A percentile compares a stretch with the other conserved stretches of the same genome.
phyloP scores from a whole-genome alignment of 805 yeast species.

The Ogataea pignaliae region DNA sequence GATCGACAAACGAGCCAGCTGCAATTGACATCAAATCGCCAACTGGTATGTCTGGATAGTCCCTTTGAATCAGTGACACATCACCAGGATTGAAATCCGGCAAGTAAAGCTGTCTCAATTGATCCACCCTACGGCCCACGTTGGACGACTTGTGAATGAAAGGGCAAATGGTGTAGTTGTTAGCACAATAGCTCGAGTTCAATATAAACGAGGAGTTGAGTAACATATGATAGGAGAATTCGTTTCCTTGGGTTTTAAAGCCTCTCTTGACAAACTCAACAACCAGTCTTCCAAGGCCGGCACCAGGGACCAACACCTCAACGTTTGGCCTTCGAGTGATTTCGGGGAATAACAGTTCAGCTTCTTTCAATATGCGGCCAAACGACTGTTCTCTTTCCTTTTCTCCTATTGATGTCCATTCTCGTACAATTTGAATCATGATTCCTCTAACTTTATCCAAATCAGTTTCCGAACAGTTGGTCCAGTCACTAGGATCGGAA shows the following conservation, averaged over 20 bases:
- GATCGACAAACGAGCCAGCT: constrained; percentile 67
- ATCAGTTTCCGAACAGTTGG: constrained; percentile 36
- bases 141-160: constrained; percentile 50
- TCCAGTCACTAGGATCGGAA: constrained; percentile 36
- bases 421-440: constrained; percentile 53
- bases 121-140: constrained; percentile 39
- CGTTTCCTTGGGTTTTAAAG: constrained; percentile 63
- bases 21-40: constrained; percentile 62
- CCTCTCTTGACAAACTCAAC: constrained; percentile 52
- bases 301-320: constrained; percentile 56
- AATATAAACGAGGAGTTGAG: constrained; percentile 50
- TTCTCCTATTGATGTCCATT: constrained; percentile 55
- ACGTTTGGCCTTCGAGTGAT: constrained; percentile 32
- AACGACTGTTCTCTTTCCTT: constrained; percentile 40
- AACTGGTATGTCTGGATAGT: constrained; percentile 38
- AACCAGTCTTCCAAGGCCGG: constrained; percentile 59
- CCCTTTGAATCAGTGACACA: constrained; percentile 29
- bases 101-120: constrained; percentile 44
- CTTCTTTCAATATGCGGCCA: constrained; percentile 33
- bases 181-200: constrained; percentile 39
- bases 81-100: constrained; percentile 50
- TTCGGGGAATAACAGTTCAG: constrained; percentile 36
- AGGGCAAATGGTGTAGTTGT: constrained; percentile 45
- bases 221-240: constrained; percentile 61
- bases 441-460: constrained; percentile 54